These are phyloP conservation scores for Termitomyces sp. DNA, from an alignment of 768 basidiomycete species.

Conservation along the genomic window DNA sequence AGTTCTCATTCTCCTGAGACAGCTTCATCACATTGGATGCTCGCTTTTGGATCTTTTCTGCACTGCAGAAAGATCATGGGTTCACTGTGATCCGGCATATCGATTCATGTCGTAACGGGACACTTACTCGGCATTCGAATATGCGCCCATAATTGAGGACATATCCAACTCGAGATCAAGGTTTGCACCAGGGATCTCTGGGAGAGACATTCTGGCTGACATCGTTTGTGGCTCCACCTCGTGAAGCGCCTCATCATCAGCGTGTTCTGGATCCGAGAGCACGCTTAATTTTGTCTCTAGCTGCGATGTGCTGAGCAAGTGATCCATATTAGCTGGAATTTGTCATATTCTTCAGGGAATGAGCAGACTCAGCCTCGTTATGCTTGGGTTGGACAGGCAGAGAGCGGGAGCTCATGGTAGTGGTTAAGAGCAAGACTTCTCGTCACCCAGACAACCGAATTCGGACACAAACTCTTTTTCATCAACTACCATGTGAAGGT, in stretches of 20 bases:
- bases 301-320: constrained; percentile 17
- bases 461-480: not conserved
- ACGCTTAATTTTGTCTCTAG: not conserved
- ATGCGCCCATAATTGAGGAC: constrained; percentile 35
- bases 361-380: constrained; percentile 29
- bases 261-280: not conserved
- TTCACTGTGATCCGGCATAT: constrained; percentile 12
- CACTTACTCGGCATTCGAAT: constrained; percentile 42
- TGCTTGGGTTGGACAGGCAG: constrained; percentile 11
- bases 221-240: constrained; percentile 3
- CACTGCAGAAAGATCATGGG: constrained; percentile 24
- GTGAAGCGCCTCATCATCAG: not conserved
- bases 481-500: constrained; percentile 1
- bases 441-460: constrained; percentile 32
- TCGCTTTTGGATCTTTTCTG: constrained; percentile 57
- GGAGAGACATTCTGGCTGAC: constrained; percentile 18
- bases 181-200: constrained; percentile 47
- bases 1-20: constrained; percentile 72
- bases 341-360: constrained; percentile 12
- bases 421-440: constrained; percentile 34
- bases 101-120: constrained; percentile 10
- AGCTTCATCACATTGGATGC: constrained; percentile 74
- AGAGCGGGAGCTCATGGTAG: constrained; percentile 23
- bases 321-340: constrained; percentile 23
- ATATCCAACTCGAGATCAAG: constrained; percentile 39